Evolutionary conservation across 2,329 filamentous ascomycete genomes (phyloP), one percentile per base, ranked within the genome.

Genomic region (Ramichloridium luteum): DNA sequence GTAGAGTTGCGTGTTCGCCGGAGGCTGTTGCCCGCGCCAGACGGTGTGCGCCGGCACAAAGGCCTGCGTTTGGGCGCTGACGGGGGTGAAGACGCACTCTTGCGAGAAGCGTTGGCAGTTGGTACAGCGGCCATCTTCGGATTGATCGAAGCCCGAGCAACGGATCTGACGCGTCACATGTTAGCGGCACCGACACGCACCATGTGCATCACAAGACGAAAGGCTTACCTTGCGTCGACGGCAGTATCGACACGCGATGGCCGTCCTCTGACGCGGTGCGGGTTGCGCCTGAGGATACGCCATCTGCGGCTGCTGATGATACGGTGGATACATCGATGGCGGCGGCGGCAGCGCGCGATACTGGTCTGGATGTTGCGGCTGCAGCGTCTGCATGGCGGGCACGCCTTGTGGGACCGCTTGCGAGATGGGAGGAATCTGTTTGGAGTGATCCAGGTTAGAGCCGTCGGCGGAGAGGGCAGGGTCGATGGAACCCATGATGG

Each of bases 61-160:
- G 8, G 78, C 77, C 54, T 80, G 77, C 6, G 76, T 73, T 57
- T 81, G 77, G 8, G 76, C 77, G 3, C 75, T 80, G 14, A 83
- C 77, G 2, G 78, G 77, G 1, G 77, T 81, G 56, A 83, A 83
- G 56, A 83, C 73, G 58, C 78, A 83, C 51, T 80, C 76, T 56
- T 82, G 77, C 43, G 77, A 77, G 59, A 82, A 83, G 28, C 77
- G 67, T 41, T 75, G 65, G 51, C 77, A 83, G 54, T 82, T 82
- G 48, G 67, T 72, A 62, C 77, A 83, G 38, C 76, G 72, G 37
- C 78, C 78, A 54, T 81, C 74, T 23, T 76, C 71, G 23, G 75
- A 79, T 35, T 69, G 71, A 48, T 81, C 77, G 51, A 81, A 83
- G 16, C 77, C 78, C 3, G 77, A 81, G 62, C 77, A 83, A 37